Evolutionary conservation across 116 monocot species (phyloP).

Genomic region (Papilionanthe hybrid): DNA sequence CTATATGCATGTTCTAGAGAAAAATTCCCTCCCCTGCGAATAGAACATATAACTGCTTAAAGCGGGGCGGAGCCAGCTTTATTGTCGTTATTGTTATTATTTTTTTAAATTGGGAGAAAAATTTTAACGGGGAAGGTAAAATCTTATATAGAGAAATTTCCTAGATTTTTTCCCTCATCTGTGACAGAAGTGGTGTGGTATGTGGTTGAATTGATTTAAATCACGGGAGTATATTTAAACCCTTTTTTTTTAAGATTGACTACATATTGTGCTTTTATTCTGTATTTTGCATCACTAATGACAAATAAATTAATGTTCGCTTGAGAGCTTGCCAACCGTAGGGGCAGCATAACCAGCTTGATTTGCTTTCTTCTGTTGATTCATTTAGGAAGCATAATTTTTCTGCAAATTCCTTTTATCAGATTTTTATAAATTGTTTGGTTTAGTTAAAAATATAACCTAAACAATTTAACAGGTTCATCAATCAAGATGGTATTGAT

Average conservation of each 20-base stretch:
- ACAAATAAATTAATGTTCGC: background rate
- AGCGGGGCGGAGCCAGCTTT: too few relatives aligned
- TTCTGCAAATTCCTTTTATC: background rate
- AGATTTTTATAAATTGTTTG: background rate
- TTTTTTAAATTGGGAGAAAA: too few relatives aligned
- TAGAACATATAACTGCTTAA: background rate
- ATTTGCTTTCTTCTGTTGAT: background rate
- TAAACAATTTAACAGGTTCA: slow-evolving; percentile 47
- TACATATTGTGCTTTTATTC: background rate
- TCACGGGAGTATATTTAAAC: background rate
- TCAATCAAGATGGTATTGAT: slow-evolving; percentile 89
- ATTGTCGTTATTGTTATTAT: too few relatives aligned
- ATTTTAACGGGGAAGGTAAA: too few relatives aligned
- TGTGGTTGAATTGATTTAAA: background rate
- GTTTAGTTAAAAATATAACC: background rate
- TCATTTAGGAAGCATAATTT: background rate
- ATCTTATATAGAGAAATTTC: background rate
- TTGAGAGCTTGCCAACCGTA: background rate
- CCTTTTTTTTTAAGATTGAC: background rate
- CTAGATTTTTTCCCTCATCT: background rate
- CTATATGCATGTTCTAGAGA: background rate
- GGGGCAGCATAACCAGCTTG: background rate
- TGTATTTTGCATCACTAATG: background rate
- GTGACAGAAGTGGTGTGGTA: background rate
- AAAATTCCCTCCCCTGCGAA: background rate